Evolutionary conservation across 331 rosid genomes (phyloP).

Genomic region (Malus hybrid): DNA sequence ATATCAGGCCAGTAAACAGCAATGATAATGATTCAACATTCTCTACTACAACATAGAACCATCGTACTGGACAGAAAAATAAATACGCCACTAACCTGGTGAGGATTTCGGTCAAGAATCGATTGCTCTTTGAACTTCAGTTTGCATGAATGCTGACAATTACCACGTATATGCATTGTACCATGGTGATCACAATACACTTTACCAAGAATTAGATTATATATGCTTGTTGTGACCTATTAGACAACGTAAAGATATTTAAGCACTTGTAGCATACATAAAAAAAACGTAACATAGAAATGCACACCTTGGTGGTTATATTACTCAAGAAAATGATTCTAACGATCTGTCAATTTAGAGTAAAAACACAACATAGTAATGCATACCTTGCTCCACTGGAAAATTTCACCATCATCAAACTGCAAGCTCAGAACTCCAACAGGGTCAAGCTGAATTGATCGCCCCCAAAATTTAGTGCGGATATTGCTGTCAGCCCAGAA

Average conservation of each 20-base stretch:
- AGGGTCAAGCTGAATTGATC: slow-evolving; percentile 97
- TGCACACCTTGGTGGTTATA: too few species aligned
- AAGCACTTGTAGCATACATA: background rate
- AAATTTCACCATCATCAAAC: slow-evolving; percentile 94
- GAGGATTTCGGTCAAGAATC: slow-evolving; percentile 95
- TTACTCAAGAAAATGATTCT: background rate
- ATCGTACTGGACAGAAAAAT: background rate
- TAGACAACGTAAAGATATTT: slow-evolving; percentile 14
- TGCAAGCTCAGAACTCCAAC: slow-evolving; percentile 78
- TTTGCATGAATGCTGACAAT: slow-evolving; percentile 70
- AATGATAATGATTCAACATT: background rate
- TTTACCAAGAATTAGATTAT: slow-evolving; percentile 93
- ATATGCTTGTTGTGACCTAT: slow-evolving; percentile 90
- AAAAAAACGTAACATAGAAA: background rate
- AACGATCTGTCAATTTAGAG: background rate
- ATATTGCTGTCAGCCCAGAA: slow-evolving; percentile 97
- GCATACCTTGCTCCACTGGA: slow-evolving; percentile 96
- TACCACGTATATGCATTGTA: slow-evolving; percentile 79
- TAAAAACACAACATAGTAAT: slow-evolving; percentile 11
- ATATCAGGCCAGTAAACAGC: background rate
- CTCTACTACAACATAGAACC: background rate
- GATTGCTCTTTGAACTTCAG: slow-evolving; percentile 95
- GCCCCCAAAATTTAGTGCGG: slow-evolving; percentile 96
- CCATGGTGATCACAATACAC: slow-evolving; percentile 97
- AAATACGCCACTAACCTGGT: slow-evolving; percentile 53